Conservation (phyloP, 2,329 filamentous ascomycete genomes). For the Neurospora sp. region DNA sequence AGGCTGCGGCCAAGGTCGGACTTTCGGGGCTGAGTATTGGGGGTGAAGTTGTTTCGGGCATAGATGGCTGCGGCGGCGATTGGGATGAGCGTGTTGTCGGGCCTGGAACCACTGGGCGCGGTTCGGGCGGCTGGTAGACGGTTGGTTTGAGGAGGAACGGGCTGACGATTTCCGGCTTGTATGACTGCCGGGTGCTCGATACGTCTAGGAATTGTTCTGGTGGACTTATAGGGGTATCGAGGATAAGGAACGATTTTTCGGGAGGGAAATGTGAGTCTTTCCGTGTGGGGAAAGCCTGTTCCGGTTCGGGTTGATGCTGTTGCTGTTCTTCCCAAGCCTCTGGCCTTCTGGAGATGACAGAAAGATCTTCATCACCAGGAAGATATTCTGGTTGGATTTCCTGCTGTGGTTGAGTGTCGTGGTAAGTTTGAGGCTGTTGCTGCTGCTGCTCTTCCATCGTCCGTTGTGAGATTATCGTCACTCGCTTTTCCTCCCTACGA, state of each 20-base stretch:
- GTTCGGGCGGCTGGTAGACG: slow-evolving; percentile 28
- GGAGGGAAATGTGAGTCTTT: slow-evolving; percentile 13
- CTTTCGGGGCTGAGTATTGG: neutral
- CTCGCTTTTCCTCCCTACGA: slow-evolving; percentile 15
- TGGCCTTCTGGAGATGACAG: neutral
- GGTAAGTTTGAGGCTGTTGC: neutral
- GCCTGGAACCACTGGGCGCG: neutral
- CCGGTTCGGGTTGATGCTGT: neutral
- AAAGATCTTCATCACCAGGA: neutral
- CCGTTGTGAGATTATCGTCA: slow-evolving; percentile 19
- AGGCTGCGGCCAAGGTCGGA: neutral
- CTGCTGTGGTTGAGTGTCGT: neutral
- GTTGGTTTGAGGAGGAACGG: slow-evolving; percentile 26
- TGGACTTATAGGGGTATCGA: slow-evolving; percentile 17
- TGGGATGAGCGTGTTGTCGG: neutral
- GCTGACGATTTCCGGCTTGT: slow-evolving; percentile 18
- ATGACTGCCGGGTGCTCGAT: slow-evolving; percentile 1
- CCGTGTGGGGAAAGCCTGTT: neutral
- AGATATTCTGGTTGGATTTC: neutral
- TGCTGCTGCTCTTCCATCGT: slow-evolving; percentile 13
- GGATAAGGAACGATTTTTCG: slow-evolving; percentile 16
- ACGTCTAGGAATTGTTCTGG: neutral
- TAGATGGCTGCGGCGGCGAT: neutral
- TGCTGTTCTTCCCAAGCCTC: neutral
- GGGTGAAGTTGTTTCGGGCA: neutral